phyloP scores from a whole-genome alignment of 805 yeast genomes.

The Zygosaccharomyces siamensis region DNA sequence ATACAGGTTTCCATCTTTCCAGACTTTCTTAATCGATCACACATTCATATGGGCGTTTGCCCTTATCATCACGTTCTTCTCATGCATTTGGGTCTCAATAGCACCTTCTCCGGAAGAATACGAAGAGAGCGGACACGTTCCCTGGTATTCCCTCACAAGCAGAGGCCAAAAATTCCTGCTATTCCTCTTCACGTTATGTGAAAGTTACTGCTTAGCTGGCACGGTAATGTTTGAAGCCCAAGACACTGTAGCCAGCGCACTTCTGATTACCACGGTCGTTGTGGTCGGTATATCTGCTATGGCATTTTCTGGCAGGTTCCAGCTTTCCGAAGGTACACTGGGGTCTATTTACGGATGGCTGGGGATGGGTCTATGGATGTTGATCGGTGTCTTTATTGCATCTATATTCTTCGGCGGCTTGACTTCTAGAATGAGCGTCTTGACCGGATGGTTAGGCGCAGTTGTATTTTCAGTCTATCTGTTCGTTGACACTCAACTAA shows the following conservation, averaged over 20 bases:
- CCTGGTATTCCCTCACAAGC: slow-evolving; percentile 31
- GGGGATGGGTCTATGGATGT: slow-evolving; percentile 54
- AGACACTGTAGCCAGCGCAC: slow-evolving; percentile 62
- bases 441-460: slow-evolving; percentile 72
- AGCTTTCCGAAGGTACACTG: slow-evolving; percentile 32
- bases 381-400: slow-evolving; percentile 64
- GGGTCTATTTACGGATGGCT: slow-evolving; percentile 35
- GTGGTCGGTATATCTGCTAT: slow-evolving; percentile 73
- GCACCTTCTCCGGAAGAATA: slow-evolving; percentile 66
- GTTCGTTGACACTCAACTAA: slow-evolving; percentile 74
- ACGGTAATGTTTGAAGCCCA: slow-evolving; percentile 60
- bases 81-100: slow-evolving; percentile 57
- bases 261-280: slow-evolving; percentile 60
- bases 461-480: slow-evolving; percentile 66
- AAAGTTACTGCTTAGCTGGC: slow-evolving; percentile 68
- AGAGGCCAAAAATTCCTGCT: slow-evolving; percentile 44
- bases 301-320: slow-evolving; percentile 60
- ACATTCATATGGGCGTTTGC: slow-evolving; percentile 57
- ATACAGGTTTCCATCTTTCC: slow-evolving; percentile 17
- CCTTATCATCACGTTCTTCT: slow-evolving; percentile 54
- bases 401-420: slow-evolving; percentile 63
- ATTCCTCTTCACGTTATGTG: slow-evolving; percentile 65
- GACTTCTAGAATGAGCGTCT: slow-evolving; percentile 51
- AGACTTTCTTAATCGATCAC: slow-evolving; percentile 51
- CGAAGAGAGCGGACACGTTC: slow-evolving; percentile 36